Evolutionary conservation across 768 basidiomycete genomes (phyloP), one percentile per base, ranked within the genome.

Genomic region (Suillus paluster): DNA sequence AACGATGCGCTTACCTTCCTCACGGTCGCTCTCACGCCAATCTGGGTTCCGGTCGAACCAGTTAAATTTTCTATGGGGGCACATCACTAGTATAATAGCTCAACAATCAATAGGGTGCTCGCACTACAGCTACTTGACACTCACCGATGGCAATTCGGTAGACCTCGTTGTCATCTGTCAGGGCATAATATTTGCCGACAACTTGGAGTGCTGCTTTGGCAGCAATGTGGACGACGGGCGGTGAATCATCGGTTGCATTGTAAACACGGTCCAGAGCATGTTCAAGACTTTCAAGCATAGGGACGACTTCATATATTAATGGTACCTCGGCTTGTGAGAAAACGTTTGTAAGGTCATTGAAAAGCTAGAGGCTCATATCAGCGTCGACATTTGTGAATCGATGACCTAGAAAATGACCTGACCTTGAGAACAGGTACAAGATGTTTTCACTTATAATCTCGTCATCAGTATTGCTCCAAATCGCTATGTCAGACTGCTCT

Each of bases 11-110:
- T 52, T 33, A 12, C 62, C 64, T 25, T 50, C 59, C n/a, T 60
- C 59, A 19, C 41, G 25, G 42, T 69, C 68, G 25, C 52, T 60
- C 11, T 17, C n/a, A 36, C 30, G 49, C 67, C 67, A 63, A 30
- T 63, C 58, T 4, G 30, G 53, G 46, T 64, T 62, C 52, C 61
- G 50, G 34, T 30, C 33, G 57, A 72, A 69, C 68, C 30, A 30
- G 23, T 65, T 38, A 11, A 68, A 8, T 57, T 72, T 72, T 39
- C 56, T 60, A 36, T 70, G 56, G 1, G 69, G 71, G 36, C 73
- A 72, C 71, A 75, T 68, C 17, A 69, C 73, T 72, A 45, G 34
- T 36, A 36, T 10, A 9, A n/a, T n/a, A n/a, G n/a, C n/a, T n/a
- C 30, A 30, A 30, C 30, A 38, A 14, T 21, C 2, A n/a, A 9